These are phyloP conservation scores for Penicillium crystallinum DNA, from an alignment of 495 filamentous ascomycete species.

Conservation along the genomic window DNA sequence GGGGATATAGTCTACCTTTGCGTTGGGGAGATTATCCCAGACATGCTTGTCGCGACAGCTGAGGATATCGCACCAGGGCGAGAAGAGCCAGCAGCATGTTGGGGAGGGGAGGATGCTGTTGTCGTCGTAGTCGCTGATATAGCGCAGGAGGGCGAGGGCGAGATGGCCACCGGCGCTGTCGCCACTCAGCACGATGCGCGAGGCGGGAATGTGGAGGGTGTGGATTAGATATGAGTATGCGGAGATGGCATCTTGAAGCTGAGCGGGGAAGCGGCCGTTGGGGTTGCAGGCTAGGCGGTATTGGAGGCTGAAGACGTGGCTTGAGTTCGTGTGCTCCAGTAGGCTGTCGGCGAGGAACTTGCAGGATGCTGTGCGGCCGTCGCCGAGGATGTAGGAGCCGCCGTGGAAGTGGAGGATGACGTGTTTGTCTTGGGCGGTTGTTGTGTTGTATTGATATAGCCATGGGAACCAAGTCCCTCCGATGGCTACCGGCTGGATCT, in stretches of 20 bases:
- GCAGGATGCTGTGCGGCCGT: constrained; percentile 10
- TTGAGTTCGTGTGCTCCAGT: constrained; percentile 16
- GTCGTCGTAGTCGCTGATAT: constrained; percentile 8
- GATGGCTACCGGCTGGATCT: constrained; percentile 24
- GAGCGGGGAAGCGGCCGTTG: constrained; percentile 36
- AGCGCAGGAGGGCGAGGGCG: constrained; percentile 33
- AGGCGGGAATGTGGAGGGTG: constrained; percentile 22
- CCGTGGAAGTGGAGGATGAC: constrained; percentile 49
- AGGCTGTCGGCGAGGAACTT: constrained; percentile 23
- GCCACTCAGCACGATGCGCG: constrained; percentile 35
- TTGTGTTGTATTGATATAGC: constrained; percentile 3
- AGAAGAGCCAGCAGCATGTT: constrained; percentile 28
- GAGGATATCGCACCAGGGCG: constrained; percentile 34
- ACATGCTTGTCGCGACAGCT: neutral
- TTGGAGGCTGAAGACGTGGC: constrained; percentile 25
- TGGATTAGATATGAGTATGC: constrained; percentile 34
- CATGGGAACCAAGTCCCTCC: constrained; percentile 35
- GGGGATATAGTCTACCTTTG: constrained; percentile 32
- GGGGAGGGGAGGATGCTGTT: constrained; percentile 12
- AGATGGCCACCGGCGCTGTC: constrained; percentile 44
- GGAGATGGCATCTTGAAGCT: constrained; percentile 42
- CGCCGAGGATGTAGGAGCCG: constrained; percentile 41
- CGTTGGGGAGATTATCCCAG: constrained; percentile 26
- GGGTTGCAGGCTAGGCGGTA: constrained; percentile 36
- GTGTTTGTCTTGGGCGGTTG: constrained; percentile 1